These are phyloP conservation scores for Epithele typhae DNA, from an alignment of 768 basidiomycete species.

Conservation along the genomic window DNA sequence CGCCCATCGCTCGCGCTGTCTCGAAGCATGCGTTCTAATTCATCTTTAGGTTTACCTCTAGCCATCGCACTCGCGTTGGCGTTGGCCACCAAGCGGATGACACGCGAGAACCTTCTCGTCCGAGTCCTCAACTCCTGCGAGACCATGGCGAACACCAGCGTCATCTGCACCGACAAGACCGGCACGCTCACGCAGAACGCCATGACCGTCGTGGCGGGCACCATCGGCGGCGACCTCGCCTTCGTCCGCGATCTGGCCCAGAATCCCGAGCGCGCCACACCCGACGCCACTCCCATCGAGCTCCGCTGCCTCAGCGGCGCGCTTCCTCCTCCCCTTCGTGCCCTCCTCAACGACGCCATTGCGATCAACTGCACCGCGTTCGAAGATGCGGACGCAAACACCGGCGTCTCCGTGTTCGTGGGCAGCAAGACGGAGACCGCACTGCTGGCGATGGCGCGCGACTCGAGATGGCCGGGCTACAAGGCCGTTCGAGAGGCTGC, in stretches of 20 bases:
- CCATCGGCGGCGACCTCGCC: slow-evolving; percentile 89
- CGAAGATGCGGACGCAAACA: slow-evolving; percentile 67
- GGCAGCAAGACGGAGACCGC: slow-evolving; percentile 97
- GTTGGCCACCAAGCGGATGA: slow-evolving; percentile 99
- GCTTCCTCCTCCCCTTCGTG: slow-evolving; percentile 54
- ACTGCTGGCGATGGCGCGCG: slow-evolving; percentile 80
- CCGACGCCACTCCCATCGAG: slow-evolving; percentile 36
- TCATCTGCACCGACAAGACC: slow-evolving; percentile 94
- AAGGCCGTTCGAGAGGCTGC: slow-evolving; percentile 57
- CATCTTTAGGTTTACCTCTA: slow-evolving; percentile 90
- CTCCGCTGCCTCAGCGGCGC: slow-evolving; percentile 48
- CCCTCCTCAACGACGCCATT: slow-evolving; percentile 80
- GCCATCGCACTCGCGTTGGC: slow-evolving; percentile 95
- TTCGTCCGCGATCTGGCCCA: slow-evolving; percentile 78
- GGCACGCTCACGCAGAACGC: slow-evolving; percentile 93
- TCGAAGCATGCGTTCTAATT: too few species aligned
- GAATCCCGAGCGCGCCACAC: slow-evolving; percentile 68
- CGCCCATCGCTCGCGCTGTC: slow-evolving; percentile 12
- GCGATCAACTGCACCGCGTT: slow-evolving; percentile 94
- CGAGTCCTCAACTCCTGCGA: slow-evolving; percentile 97
- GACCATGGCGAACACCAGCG: slow-evolving; percentile 97
- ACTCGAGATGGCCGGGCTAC: slow-evolving; percentile 76
- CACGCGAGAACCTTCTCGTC: slow-evolving; percentile 88
- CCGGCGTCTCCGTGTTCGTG: slow-evolving; percentile 61
- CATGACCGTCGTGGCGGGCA: slow-evolving; percentile 96